phyloP scores from a whole-genome alignment of 2,329 filamentous ascomycete genomes.

The Sporothrix inflata region DNA sequence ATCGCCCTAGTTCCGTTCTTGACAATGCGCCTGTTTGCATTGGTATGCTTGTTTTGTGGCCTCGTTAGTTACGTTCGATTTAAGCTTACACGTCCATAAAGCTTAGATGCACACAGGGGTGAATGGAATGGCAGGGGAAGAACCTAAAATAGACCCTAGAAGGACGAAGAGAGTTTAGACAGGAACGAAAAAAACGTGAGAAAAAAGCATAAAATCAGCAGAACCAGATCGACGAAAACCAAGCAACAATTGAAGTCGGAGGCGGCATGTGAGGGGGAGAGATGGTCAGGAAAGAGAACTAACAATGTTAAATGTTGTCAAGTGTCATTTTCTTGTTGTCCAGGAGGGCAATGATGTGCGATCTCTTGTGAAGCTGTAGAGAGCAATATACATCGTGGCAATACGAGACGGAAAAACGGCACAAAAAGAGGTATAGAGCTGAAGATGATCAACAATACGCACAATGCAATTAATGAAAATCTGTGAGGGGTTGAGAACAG shows the following conservation, averaged over 20 bases:
- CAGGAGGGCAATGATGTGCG: neutral
- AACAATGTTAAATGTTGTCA: neutral
- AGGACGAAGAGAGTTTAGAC: neutral
- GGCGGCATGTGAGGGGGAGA: neutral
- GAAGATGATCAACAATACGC: neutral
- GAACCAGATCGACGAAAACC: neutral
- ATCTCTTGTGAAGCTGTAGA: neutral
- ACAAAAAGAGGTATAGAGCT: neutral
- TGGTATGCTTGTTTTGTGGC: neutral
- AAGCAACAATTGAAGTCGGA: neutral
- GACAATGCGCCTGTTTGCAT: neutral
- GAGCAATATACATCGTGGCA: neutral
- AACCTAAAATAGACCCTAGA: neutral
- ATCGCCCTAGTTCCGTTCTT: neutral
- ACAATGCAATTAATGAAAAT: neutral
- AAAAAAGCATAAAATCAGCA: neutral
- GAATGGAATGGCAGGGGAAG: neutral
- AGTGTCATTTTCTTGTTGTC: neutral
- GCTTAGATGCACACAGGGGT: neutral
- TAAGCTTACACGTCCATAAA: constrained; percentile 2
- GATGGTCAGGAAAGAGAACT: neutral
- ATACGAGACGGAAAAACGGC: constrained; percentile 12
- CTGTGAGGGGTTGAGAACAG: neutral
- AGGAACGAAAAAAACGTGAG: neutral
- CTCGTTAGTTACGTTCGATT: neutral